Evolutionary conservation across 148 eudicot species (phyloP), one percentile per base, ranked within the genome.

Genomic region (Talinum fruticosum): DNA sequence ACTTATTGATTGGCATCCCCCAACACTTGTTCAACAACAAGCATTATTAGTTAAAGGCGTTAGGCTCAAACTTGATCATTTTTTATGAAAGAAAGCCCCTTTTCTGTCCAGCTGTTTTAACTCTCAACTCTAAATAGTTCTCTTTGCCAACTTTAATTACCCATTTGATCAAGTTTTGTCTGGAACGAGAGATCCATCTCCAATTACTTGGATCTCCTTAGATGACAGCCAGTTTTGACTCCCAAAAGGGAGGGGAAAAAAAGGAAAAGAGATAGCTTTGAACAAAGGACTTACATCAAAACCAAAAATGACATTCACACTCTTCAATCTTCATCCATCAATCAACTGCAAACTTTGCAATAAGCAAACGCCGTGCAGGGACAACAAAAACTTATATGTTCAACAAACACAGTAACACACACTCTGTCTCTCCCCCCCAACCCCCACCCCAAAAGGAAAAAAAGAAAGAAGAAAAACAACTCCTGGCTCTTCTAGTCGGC

Each of bases 291-390:
- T 62, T 62, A 62, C 30, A 62, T 33, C 66, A 62, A 62, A 62
- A 62, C 28, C 16, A n/a, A n/a, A n/a, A n/a, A n/a, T n/a, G n/a
- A 62, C 66, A 62, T 62, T 28, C 66, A 62, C 66, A 62, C 66
- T 62, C 66, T 62, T 28, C n/a, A n/a, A n/a, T 54, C 62, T 54
- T 28, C 66, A 62, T 36, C 21, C 44, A 23, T 68, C 72, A 68
- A 1, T 21, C 45, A 68, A 34, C 45, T 68, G 45, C 45, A 21
- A 36, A 68, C 70, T 33, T 66, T 66, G 70, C 37, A 66, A 66
- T 41, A 33, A 66, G 44, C 41, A 66, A 59, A 66, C 2, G 38
- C 70, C 37, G 70, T 64, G 34, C 2, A 64, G 35, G 30, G 35
- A 64, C 29, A 23, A 68, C 44, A 68, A 36, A 68, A 35, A 34